These are phyloP conservation scores for Aspergillus pseudotamarii DNA, from an alignment of 2,329 filamentous ascomycete species.

Conservation along the genomic window DNA sequence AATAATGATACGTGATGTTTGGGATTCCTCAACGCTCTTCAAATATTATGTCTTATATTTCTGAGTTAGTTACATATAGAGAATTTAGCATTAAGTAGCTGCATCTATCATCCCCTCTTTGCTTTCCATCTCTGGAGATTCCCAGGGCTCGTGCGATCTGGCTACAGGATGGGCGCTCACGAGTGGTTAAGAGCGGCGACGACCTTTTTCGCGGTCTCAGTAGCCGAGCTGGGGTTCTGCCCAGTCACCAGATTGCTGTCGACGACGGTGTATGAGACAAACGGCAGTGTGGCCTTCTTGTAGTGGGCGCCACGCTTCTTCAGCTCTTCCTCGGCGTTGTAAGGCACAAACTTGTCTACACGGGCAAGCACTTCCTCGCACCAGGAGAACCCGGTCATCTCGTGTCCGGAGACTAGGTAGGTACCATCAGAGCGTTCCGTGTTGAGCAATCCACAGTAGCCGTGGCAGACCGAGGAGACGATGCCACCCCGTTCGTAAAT, in stretches of 20 bases:
- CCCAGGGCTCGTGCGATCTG: not conserved
- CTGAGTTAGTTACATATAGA: not conserved
- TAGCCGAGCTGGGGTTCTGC: not conserved
- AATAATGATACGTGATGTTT: not conserved
- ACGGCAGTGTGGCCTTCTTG: not conserved
- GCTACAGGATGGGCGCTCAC: not conserved
- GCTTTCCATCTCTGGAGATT: not conserved
- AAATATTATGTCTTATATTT: not conserved
- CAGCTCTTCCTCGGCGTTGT: not conserved
- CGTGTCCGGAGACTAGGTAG: not conserved
- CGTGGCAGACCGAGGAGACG: too few relatives aligned
- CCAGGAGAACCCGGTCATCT: not conserved
- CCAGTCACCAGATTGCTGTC: not conserved
- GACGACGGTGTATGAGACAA: not conserved
- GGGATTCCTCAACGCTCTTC: not conserved
- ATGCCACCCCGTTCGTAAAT: too few relatives aligned
- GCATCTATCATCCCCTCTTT: not conserved
- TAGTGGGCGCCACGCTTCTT: not conserved
- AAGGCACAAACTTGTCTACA: not conserved
- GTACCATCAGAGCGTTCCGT: not conserved
- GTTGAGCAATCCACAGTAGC: not conserved
- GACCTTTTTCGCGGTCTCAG: not conserved
- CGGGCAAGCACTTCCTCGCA: not conserved
- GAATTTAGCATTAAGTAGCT: not conserved
- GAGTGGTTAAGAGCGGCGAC: not conserved